Evolutionary conservation across 164 flowering plant genomes (phyloP), one percentile per base, ranked within the genome.

Genomic region (Santalum album): DNA sequence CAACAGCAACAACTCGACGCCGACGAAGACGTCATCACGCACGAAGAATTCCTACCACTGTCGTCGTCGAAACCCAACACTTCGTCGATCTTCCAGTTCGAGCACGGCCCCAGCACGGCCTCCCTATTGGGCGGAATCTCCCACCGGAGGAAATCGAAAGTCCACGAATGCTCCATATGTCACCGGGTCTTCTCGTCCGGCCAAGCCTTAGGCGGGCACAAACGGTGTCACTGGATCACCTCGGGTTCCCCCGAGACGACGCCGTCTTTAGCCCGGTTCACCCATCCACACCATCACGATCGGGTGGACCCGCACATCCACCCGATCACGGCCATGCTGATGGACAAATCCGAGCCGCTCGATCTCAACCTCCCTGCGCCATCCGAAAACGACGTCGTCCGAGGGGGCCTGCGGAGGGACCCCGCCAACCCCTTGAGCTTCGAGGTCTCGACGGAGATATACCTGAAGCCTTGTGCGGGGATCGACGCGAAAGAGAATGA

Each of bases 181-280:
- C 89, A 88, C 50, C 68, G 96, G 46, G 62, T 84, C 9, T 92
- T 92, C 62, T 69, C 81, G 0, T 83, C 96, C 0, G 99, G 96
- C 1, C 96, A 92, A 55, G 99, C 96, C 0, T 60, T 92, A 21
- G 99, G 99, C 0, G 96, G 96, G 1, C 99, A 92, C 67, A 92
- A 92, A 65, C 76, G 99, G 57, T 92, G 99, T 64, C 96, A 92
- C 54, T 89, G 98, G 98, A 75, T 87, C 63, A 87, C 90, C 6
- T 80, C 98, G 2, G 76, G 74, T 45, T 64, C 80, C 1, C 68
- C 72, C 0, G 83, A 77, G 21, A 32, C 79, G 5, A 16, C 34
- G 34, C 34, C 75, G 1, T 58, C 86, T 0, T 24, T 68, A 1
- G 63, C 70, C 1, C 76, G 68, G 70, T 61, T 77, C 26, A 73